Evolutionary conservation across 1,284 basidiomycete genomes (phyloP).

Genomic region (Ustilago hordei): DNA sequence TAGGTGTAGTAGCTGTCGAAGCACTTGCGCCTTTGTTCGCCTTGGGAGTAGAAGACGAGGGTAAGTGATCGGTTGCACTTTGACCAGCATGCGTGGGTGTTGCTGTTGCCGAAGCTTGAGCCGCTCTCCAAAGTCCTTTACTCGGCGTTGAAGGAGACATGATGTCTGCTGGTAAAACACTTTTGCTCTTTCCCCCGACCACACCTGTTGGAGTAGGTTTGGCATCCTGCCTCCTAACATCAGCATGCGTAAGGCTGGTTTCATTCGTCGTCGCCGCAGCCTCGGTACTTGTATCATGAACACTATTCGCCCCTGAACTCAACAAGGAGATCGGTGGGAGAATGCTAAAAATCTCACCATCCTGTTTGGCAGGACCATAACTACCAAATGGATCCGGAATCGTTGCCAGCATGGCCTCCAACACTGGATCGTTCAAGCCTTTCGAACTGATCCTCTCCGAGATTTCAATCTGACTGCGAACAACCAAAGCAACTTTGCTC

Average conservation of each 20-base stretch:
- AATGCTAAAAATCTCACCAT: conserved; percentile 92
- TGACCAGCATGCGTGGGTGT: conserved; percentile 26
- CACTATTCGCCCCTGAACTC: conserved; percentile 43
- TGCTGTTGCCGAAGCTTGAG: conserved; percentile 5
- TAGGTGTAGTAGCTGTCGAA: conserved; percentile 19
- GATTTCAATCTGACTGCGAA: conserved; percentile 64
- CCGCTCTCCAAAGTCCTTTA: conserved; percentile 43
- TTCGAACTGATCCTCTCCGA: conserved; percentile 84
- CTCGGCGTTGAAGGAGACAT: conserved; percentile 54
- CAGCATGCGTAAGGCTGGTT: conserved; percentile 32
- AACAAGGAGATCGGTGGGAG: conserved; percentile 58
- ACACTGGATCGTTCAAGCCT: conserved; percentile 83
- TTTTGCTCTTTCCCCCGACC: conserved; percentile 5
- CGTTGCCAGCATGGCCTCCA: conserved; percentile 88
- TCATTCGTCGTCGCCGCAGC: conserved; percentile 28
- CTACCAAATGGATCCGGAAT: conserved; percentile 93
- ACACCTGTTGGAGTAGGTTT: conserved; percentile 1
- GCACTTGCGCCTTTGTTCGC: neutral
- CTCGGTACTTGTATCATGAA: conserved; percentile 43
- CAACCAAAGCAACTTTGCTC: conserved; percentile 68
- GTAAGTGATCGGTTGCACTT: conserved; percentile 16
- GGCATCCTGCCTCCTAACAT: conserved; percentile 11
- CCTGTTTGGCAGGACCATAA: conserved; percentile 86
- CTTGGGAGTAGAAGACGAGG: conserved; percentile 39
- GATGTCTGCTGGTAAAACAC: conserved; percentile 42